A percentile compares a stretch with the other conserved stretches of the same genome.
Evolutionary conservation across 108 stramenopile genomes (phyloP).

Genomic region (Skeletonema tropicum): DNA sequence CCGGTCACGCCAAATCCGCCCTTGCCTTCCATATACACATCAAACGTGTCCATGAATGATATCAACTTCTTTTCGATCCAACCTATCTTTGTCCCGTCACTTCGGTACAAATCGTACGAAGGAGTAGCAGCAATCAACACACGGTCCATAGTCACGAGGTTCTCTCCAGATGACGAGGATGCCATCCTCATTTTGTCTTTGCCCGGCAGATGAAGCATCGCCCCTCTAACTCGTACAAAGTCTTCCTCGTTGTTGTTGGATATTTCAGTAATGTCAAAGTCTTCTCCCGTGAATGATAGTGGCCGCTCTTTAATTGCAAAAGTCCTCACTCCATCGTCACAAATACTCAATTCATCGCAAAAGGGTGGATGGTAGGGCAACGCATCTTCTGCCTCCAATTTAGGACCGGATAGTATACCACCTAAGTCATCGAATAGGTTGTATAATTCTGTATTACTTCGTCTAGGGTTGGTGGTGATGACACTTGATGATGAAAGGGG

Average conservation of each 20-base stretch:
- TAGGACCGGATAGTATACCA: constrained; percentile 54
- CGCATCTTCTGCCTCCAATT: constrained; percentile 43
- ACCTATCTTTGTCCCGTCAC: constrained; percentile 62
- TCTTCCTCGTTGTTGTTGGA: constrained; percentile 21
- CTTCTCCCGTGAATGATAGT: constrained; percentile 75
- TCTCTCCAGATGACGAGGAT: constrained; percentile 19
- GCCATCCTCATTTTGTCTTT: constrained; percentile 74
- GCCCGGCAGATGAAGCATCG: constrained; percentile 80
- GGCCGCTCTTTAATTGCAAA: constrained; percentile 42
- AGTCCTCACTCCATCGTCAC: constrained; percentile 17
- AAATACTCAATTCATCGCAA: constrained; percentile 13
- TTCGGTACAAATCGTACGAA: constrained; percentile 70
- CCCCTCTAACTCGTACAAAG: constrained; percentile 65
- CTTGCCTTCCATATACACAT: constrained; percentile 66
- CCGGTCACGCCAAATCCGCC: constrained; percentile 58
- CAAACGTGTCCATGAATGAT: constrained; percentile 74
- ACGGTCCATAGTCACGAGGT: constrained; percentile 60
- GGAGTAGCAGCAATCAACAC: constrained; percentile 65
- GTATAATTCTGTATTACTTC: constrained; percentile 11
- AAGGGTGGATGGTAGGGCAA: constrained; percentile 62
- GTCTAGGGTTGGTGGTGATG: neutral
- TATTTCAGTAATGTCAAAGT: constrained; percentile 69
- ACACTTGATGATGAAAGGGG: neutral
- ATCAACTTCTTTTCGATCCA: constrained; percentile 78
- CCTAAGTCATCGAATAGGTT: constrained; percentile 45